These are phyloP conservation scores for Rickenella mellea DNA, from an alignment of 768 basidiomycete genomes.

Conservation along the genomic window DNA sequence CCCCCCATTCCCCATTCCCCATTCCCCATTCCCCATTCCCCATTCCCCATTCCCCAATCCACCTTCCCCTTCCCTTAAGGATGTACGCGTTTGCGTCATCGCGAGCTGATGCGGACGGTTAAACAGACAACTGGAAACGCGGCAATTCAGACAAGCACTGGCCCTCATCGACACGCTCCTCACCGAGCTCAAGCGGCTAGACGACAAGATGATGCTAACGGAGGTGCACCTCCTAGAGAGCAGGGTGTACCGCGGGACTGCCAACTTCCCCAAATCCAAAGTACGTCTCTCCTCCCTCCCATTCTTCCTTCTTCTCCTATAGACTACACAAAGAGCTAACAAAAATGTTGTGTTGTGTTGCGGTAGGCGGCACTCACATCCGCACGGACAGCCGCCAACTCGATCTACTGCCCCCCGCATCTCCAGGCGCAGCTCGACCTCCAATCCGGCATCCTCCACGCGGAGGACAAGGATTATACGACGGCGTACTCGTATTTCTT, in stretches of 20 bases:
- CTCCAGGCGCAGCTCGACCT: slow-evolving; percentile 54
- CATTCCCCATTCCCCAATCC: too few relatives aligned
- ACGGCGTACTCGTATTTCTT: slow-evolving; percentile 97
- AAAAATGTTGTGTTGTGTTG: not conserved
- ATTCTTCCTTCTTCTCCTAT: not conserved
- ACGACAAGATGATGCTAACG: slow-evolving; percentile 97
- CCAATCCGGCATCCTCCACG: slow-evolving; percentile 77
- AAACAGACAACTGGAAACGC: slow-evolving; percentile 60
- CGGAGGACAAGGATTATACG: slow-evolving; percentile 96
- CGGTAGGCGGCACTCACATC: slow-evolving; percentile 77
- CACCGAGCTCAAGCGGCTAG: slow-evolving; percentile 83
- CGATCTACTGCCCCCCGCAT: slow-evolving; percentile 84
- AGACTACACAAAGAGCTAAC: too few relatives aligned
- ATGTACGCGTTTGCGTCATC: too few relatives aligned
- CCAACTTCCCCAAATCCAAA: slow-evolving; percentile 87
- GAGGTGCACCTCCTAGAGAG: slow-evolving; percentile 95
- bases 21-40: slow-evolving; percentile 80
- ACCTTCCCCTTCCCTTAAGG: too few relatives aligned
- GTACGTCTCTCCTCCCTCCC: slow-evolving; percentile 25
- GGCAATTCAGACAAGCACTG: slow-evolving; percentile 71
- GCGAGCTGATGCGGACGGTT: too few relatives aligned
- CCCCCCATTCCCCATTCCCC: slow-evolving; percentile 78
- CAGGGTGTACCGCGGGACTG: slow-evolving; percentile 80
- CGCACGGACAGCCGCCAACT: slow-evolving; percentile 87
- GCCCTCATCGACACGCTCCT: slow-evolving; percentile 79